Evolutionary conservation across 1,284 basidiomycete genomes (phyloP).

Genomic region (Apiotrichum porosum): DNA sequence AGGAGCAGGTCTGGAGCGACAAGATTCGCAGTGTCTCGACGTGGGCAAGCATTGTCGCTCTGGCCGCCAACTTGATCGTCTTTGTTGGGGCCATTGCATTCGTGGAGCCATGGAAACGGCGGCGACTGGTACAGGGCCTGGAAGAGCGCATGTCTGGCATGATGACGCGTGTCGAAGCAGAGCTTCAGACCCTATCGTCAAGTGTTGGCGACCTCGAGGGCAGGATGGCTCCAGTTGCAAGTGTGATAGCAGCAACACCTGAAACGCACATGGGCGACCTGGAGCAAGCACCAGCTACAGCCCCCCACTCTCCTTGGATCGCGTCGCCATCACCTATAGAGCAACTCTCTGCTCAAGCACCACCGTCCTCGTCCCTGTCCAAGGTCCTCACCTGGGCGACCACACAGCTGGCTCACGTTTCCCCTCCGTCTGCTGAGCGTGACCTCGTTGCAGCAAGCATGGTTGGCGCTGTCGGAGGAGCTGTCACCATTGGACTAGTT

Average conservation of each 20-base stretch:
- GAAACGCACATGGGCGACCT: too few relatives aligned
- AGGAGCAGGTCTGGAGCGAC: slow-evolving; percentile 96
- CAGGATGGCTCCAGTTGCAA: neutral
- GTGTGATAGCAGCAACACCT: too few relatives aligned
- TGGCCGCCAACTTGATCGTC: slow-evolving; percentile 78
- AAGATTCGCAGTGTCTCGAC: slow-evolving; percentile 90
- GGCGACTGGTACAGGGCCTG: slow-evolving; percentile 73
- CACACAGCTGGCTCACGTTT: slow-evolving; percentile 17
- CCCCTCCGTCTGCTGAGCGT: slow-evolving; percentile 24
- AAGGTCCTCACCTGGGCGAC: slow-evolving; percentile 9
- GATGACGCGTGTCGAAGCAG: slow-evolving; percentile 56
- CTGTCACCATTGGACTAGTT: slow-evolving; percentile 1
- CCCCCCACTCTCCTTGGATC: too few relatives aligned
- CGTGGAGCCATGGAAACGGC: slow-evolving; percentile 91
- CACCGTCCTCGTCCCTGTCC: neutral
- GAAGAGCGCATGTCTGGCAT: slow-evolving; percentile 76
- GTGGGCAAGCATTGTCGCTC: slow-evolving; percentile 75
- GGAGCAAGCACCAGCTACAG: too few relatives aligned
- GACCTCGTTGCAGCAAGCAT: slow-evolving; percentile 22
- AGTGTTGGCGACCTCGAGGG: slow-evolving; percentile 22
- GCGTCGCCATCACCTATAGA: slow-evolving; percentile 7
- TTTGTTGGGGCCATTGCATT: slow-evolving; percentile 80
- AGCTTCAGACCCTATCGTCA: slow-evolving; percentile 54
- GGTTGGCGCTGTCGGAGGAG: slow-evolving; percentile 16
- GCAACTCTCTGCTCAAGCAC: neutral